Evolutionary conservation across 2,329 filamentous ascomycete genomes (phyloP).

Genomic region (Fusarium sp.): DNA sequence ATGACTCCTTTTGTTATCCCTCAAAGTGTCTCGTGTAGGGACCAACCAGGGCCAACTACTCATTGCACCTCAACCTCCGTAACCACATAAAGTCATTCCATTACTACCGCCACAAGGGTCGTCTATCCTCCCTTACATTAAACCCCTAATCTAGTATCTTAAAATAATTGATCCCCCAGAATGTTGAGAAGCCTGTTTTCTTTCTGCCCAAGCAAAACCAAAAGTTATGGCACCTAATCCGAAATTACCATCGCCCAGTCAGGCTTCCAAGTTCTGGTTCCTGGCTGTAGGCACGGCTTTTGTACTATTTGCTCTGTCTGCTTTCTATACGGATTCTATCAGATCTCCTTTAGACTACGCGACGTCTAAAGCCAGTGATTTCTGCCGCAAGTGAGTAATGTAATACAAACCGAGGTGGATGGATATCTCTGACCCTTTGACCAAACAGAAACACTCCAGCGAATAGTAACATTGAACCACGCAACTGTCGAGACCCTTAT

Average conservation of each 20-base stretch:
- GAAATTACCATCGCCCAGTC: not conserved
- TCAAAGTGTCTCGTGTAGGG: not conserved
- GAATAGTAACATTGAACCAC: not conserved
- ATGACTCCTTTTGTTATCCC: not conserved
- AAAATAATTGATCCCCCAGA: not conserved
- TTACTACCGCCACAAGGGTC: not conserved
- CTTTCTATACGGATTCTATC: not conserved
- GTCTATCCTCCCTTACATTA: not conserved
- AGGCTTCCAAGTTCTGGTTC: not conserved
- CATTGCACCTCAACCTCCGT: not conserved
- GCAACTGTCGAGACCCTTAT: slow-evolving; percentile 8
- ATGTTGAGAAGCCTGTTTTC: not conserved
- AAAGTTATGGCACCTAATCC: not conserved
- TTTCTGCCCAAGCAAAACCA: not conserved
- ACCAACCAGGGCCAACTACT: not conserved
- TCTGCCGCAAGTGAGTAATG: not conserved
- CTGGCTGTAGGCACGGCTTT: not conserved
- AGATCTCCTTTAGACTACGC: not conserved
- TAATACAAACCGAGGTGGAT: not conserved
- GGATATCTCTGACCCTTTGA: not conserved
- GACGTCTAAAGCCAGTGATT: not conserved
- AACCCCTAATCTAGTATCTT: not conserved
- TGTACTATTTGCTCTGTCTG: not conserved
- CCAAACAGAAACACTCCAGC: not conserved
- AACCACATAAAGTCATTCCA: not conserved